phyloP scores from a whole-genome alignment of 768 basidiomycete species.

The Termitomyces sp. region DNA sequence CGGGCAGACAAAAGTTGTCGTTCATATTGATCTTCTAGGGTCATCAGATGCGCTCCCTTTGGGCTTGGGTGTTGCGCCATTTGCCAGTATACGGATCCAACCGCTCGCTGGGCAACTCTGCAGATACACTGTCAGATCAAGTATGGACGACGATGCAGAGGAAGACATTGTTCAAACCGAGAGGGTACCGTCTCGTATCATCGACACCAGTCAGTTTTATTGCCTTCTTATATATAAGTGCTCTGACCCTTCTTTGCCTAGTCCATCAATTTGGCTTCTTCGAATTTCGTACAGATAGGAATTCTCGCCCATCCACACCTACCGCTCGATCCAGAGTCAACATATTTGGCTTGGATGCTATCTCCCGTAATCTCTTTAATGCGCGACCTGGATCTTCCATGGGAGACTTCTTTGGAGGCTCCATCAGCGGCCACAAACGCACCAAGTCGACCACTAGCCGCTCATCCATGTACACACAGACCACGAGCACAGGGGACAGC shows the following conservation, averaged over 20 bases:
- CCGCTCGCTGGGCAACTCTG: conserved; percentile 81
- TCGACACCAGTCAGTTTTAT: conserved; percentile 70
- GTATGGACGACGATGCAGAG: conserved; percentile 66
- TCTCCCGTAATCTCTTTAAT: conserved; percentile 86
- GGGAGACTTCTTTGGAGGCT: conserved; percentile 73
- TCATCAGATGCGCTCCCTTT: conserved; percentile 76
- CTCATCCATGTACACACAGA: conserved; percentile 68
- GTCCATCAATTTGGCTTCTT: conserved; percentile 89
- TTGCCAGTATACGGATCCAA: conserved; percentile 76
- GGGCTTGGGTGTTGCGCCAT: conserved; percentile 63
- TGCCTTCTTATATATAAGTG: background rate
- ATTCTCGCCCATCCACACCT: conserved; percentile 81
- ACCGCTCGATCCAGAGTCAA: conserved; percentile 73
- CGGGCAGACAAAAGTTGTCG: conserved; percentile 75
- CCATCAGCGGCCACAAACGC: conserved; percentile 62
- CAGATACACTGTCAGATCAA: conserved; percentile 72
- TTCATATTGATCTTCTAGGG: conserved; percentile 79
- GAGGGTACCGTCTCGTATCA: conserved; percentile 67
- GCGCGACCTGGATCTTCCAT: conserved; percentile 61
- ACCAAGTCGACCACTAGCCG: conserved; percentile 68
- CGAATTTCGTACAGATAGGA: conserved; percentile 72
- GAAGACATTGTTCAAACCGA: conserved; percentile 81
- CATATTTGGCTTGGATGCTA: conserved; percentile 87
- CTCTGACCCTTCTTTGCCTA: conserved; percentile 22
- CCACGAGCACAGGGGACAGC: conserved; percentile 62